Percentiles rank a stretch among this genome's conserved stretches.
phyloP scores from a whole-genome alignment of 257 asterid genomes.

The Oldenlandia corymbosa region DNA sequence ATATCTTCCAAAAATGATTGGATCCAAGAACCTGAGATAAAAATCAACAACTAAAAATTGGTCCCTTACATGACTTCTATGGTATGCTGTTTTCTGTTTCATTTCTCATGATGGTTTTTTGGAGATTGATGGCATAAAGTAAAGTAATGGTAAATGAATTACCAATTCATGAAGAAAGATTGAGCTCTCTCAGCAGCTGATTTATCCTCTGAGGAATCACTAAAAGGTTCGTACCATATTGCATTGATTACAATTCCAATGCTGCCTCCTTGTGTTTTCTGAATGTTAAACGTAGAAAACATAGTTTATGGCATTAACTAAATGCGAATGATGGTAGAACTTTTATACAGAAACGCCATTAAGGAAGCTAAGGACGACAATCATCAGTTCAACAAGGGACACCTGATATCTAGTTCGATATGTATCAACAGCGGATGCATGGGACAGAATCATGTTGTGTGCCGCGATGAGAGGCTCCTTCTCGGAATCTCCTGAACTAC shows the following conservation, averaged over 20 bases:
- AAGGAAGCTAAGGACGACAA: background rate
- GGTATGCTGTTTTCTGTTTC: too few species aligned
- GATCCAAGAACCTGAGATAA: constrained; percentile 48
- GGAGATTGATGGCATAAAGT: too few species aligned
- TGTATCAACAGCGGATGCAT: constrained; percentile 41
- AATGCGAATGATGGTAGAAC: too few species aligned
- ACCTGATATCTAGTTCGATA: constrained; percentile 55
- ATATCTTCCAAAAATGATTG: constrained; percentile 47
- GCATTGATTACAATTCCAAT: constrained; percentile 48
- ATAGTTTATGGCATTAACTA: background rate
- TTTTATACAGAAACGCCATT: too few species aligned
- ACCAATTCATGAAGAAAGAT: constrained; percentile 53
- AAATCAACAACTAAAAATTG: background rate
- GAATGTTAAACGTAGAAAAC: constrained; percentile 12
- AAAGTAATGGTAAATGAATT: background rate
- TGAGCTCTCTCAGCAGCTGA: constrained; percentile 60
- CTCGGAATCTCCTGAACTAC: constrained; percentile 46
- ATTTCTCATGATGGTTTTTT: background rate
- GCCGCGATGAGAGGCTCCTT: constrained; percentile 57
- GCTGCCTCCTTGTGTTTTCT: constrained; percentile 47
- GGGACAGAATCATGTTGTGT: constrained; percentile 57
- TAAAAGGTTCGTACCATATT: constrained; percentile 49
- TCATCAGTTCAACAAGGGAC: background rate
- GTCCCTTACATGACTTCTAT: too few species aligned
- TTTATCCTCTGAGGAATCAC: constrained; percentile 43